Evolutionary conservation across 2,329 filamentous ascomycete genomes (phyloP), one percentile per base, ranked within the genome.

Genomic region (Pochonia chlamydosporia): DNA sequence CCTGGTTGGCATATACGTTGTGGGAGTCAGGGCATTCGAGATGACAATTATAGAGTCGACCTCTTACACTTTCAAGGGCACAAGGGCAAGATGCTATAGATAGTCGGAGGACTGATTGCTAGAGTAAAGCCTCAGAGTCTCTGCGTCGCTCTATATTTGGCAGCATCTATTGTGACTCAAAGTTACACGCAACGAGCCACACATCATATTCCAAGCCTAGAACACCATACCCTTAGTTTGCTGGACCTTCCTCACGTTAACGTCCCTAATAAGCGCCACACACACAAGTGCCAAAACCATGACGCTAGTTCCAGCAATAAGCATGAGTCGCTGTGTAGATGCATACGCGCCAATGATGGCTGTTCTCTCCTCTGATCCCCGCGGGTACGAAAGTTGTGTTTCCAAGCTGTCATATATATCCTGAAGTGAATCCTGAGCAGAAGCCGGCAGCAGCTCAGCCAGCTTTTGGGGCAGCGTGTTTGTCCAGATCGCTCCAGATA

Each of bases 401-500:
- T 46, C 44, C 20, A 46, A 36, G 26, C 36, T 46, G 21, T 46
- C 44, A 11, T 40, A 40, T 18, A 46, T 46, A 20, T 24, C 25
- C 14, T 35, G 40, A 24, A 35, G 40, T 7, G 23, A 20, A 20
- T 13, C 44, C 10, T 16, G 18, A n/a, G 20, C 44, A 9, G 44
- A 20, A 1, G 26, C 18, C 3, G 44, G 44, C 14, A 46, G 36
- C 13, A 46, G 26, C 21, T 33, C 10, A n/a, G n/a, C n/a, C n/a
- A n/a, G n/a, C 36, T 46, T 35, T 25, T 31, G 28, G 28, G 28
- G n/a, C n/a, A 71, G 70, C 3, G 62, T 67, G 49, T 71, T 70
- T 2, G 67, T 71, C 69, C 68, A 72, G 55, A 71, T 68, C 4
- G 67, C 53, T 3, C 67, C 67, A 0, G 66, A 68, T 40, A 71